phyloP scores from a whole-genome alignment of 108 stramenopile species.

The Cyclotella atomus region DNA sequence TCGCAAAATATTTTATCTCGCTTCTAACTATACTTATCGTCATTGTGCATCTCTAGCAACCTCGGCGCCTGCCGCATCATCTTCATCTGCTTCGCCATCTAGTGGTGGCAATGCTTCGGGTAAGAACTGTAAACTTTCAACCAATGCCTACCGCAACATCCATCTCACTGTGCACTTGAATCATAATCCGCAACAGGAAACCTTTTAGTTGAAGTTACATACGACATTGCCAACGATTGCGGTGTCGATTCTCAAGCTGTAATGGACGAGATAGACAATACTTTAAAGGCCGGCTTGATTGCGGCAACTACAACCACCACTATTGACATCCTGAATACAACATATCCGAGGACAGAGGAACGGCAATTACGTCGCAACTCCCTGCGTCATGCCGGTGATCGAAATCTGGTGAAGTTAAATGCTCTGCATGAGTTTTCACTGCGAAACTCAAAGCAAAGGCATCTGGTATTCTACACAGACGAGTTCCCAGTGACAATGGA shows the following conservation, averaged over 20 bases:
- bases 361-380: background rate
- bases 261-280: constrained; percentile 56
- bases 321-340: constrained; percentile 57
- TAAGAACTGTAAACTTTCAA: background rate
- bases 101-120: background rate
- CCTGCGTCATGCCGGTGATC: background rate
- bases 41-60: background rate
- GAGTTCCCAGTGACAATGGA: constrained; percentile 49
- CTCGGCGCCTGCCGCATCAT: background rate
- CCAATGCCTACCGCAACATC: background rate
- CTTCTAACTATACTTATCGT: background rate
- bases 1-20: background rate
- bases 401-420: constrained; percentile 13
- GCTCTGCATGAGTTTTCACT: background rate
- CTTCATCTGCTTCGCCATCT: background rate
- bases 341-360: constrained; percentile 40
- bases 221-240: constrained; percentile 43
- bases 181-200: background rate
- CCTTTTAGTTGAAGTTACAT: constrained; percentile 12
- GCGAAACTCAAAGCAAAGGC: constrained; percentile 12
- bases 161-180: background rate
- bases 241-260: constrained; percentile 53
- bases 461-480: constrained; percentile 54
- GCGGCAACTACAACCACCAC: constrained; percentile 48
- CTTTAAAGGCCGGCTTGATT: constrained; percentile 55